Conservation (phyloP, 2,329 filamentous ascomycete genomes). For the Tolypocladium paradoxum region DNA sequence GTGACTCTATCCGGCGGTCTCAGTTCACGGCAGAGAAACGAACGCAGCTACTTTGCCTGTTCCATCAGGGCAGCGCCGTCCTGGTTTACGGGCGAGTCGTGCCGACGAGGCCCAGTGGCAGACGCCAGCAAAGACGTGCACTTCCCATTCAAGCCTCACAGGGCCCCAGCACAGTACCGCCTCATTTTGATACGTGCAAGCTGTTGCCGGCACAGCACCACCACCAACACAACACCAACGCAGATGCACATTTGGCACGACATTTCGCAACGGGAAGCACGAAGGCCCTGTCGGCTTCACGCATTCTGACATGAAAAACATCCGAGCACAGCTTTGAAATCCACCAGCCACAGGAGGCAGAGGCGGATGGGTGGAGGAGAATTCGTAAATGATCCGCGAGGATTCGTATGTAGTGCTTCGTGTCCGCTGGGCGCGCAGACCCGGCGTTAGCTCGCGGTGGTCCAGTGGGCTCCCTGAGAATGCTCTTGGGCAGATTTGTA, state of each 20-base stretch:
- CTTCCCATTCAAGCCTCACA: neutral
- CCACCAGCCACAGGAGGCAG: neutral
- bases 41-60: neutral
- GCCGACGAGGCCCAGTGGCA: neutral
- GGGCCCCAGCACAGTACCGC: neutral
- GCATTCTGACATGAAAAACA: neutral
- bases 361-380: conserved; percentile 1
- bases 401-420: conserved; percentile 24
- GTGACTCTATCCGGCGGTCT: neutral
- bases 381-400: conserved; percentile 25
- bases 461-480: neutral
- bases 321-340: neutral
- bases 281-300: neutral
- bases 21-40: neutral
- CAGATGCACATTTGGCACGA: neutral
- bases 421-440: conserved; percentile 1
- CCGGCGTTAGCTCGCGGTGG: neutral
- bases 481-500: neutral
- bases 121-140: neutral
- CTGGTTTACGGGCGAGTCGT: neutral
- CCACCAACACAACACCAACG: neutral
- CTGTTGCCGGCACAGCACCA: neutral
- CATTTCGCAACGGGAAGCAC: neutral
- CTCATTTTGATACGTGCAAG: neutral
- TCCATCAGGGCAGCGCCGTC: neutral